Conservation (phyloP, 768 basidiomycete genomes). For the Podaxis sp. region DNA sequence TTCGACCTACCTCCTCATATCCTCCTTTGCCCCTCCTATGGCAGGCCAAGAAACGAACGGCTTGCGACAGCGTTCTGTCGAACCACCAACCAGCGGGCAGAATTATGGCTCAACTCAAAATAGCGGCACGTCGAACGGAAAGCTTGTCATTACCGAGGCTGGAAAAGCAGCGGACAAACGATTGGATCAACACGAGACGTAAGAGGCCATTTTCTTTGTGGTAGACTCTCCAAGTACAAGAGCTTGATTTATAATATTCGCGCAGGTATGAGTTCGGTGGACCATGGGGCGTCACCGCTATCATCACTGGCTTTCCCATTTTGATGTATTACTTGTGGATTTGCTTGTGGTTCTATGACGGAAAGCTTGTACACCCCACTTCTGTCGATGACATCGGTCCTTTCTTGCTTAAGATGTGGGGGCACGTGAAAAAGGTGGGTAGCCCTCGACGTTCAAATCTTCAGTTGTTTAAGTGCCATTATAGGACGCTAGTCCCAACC, state of each 20-base stretch:
- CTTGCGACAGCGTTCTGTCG: conserved; percentile 17
- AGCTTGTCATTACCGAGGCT: conserved; percentile 55
- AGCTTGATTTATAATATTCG: conserved; percentile 10
- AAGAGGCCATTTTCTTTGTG: conserved; percentile 19
- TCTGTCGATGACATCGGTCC: conserved; percentile 72
- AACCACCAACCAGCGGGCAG: conserved; percentile 1
- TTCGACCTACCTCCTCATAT: neutral
- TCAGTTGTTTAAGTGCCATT: neutral
- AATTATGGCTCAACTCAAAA: conserved; percentile 20
- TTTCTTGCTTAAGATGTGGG: conserved; percentile 81
- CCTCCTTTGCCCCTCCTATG: conserved; percentile 5
- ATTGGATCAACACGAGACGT: conserved; percentile 70
- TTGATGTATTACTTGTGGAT: conserved; percentile 99
- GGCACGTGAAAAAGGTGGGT: conserved; percentile 72
- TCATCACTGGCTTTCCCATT: conserved; percentile 92
- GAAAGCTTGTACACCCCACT: conserved; percentile 67
- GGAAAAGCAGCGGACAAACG: conserved; percentile 73
- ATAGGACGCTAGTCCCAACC: conserved; percentile 89
- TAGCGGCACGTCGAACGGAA: conserved; percentile 16
- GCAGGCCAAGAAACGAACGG: conserved; percentile 11
- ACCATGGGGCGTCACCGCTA: conserved; percentile 84
- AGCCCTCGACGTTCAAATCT: neutral
- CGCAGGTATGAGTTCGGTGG: conserved; percentile 94
- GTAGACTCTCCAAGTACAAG: neutral
- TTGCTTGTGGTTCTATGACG: conserved; percentile 95